A percentile compares a stretch with the other conserved stretches of the same genome.
These are phyloP conservation scores for Euphorbia celastroides DNA, from an alignment of 441 rosid genomes.

Conservation along the genomic window DNA sequence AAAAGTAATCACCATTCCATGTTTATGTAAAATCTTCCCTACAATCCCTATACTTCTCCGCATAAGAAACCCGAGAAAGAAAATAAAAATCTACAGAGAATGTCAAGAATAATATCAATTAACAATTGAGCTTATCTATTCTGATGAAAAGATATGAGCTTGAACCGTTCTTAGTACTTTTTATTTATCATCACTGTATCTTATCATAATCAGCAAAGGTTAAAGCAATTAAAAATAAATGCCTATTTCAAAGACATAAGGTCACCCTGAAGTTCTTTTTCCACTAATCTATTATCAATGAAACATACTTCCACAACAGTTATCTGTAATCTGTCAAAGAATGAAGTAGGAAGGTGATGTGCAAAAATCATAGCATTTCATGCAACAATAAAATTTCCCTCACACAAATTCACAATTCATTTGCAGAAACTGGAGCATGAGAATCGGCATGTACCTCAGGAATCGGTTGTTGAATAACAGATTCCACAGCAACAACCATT, in stretches of 20 bases:
- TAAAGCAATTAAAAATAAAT: background rate
- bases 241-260: background rate
- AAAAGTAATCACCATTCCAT: background rate
- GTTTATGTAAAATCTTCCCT: background rate
- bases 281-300: background rate
- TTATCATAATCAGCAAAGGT: background rate
- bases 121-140: background rate
- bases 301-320: background rate
- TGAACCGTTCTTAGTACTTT: background rate
- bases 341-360: background rate
- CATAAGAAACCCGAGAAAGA: background rate
- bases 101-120: background rate
- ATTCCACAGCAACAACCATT: slow-evolving; percentile 95
- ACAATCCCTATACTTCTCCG: background rate
- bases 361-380: background rate
- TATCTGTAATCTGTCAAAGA: background rate
- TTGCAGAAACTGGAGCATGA: background rate
- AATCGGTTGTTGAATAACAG: slow-evolving; percentile 74
- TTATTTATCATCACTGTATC: background rate
- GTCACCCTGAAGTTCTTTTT: background rate
- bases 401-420: slow-evolving; percentile 2
- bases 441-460: slow-evolving; percentile 51
- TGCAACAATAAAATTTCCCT: background rate
- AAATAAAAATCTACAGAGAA: background rate
- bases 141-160: background rate